phyloP scores from a whole-genome alignment of 2,329 filamentous ascomycete genomes.

The Mycogone perniciosa region DNA sequence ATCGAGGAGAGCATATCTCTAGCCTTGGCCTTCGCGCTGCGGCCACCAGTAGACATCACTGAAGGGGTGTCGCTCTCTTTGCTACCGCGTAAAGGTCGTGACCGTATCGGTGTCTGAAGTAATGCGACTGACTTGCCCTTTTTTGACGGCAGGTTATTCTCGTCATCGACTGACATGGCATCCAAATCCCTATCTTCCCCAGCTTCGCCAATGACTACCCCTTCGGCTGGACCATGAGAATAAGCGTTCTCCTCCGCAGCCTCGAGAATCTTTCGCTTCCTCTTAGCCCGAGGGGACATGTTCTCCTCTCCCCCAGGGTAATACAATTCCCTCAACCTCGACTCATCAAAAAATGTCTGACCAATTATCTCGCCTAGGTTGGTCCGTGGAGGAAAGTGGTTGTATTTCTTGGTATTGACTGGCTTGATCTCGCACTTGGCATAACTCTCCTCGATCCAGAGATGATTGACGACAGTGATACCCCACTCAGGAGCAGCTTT shows the following conservation, averaged over 20 bases:
- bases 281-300: slow-evolving; percentile 37
- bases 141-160: slow-evolving; percentile 17
- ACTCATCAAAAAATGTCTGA: slow-evolving; percentile 71
- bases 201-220: slow-evolving; percentile 38
- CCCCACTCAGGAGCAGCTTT: slow-evolving; percentile 89
- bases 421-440: slow-evolving; percentile 75
- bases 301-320: slow-evolving; percentile 54
- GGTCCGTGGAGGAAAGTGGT: slow-evolving; percentile 78
- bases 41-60: slow-evolving; percentile 59
- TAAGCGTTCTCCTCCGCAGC: slow-evolving; percentile 46
- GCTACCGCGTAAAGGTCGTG: slow-evolving; percentile 45
- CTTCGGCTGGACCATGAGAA: slow-evolving; percentile 40
- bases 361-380: slow-evolving; percentile 92
- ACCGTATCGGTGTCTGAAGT: slow-evolving; percentile 34
- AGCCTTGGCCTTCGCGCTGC: slow-evolving; percentile 84
- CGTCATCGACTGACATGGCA: slow-evolving; percentile 38
- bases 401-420: slow-evolving; percentile 69
- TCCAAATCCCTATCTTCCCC: slow-evolving; percentile 35
- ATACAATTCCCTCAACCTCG: slow-evolving; percentile 57
- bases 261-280: slow-evolving; percentile 45
- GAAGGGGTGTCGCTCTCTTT: slow-evolving; percentile 84
- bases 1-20: slow-evolving; percentile 68
- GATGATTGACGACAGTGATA: slow-evolving; percentile 82
- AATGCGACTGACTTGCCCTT: slow-evolving; percentile 11
- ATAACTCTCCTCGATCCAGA: slow-evolving; percentile 98